These are phyloP conservation scores for Pythium dissotocum DNA, from an alignment of 352 stramenopile genomes.

Conservation along the genomic window DNA sequence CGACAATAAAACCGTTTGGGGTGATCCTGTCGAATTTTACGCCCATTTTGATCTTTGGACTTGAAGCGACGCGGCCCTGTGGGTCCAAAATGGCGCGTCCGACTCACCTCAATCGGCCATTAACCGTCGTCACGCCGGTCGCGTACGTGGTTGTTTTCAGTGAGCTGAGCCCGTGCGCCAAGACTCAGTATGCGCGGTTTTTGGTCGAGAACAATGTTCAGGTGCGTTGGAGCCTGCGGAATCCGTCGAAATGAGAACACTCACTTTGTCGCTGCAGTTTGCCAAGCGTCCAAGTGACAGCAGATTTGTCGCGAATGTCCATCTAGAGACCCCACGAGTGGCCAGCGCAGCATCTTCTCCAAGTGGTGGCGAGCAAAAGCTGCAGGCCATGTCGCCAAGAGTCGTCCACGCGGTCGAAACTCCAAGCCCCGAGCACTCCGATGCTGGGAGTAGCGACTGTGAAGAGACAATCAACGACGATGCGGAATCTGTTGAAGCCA, in stretches of 20 bases:
- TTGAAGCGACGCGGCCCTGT: not conserved
- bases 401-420: not conserved
- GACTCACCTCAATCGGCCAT: not conserved
- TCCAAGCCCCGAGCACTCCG: not conserved
- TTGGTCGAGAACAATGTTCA: conserved; percentile 66
- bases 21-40: not conserved
- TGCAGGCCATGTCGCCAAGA: not conserved
- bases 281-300: conserved; percentile 46
- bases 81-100: not conserved
- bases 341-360: not conserved
- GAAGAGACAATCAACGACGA: not conserved
- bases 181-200: conserved; percentile 70
- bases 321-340: conserved; percentile 25
- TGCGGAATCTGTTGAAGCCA: not conserved
- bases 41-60: not conserved
- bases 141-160: conserved; percentile 59
- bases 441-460: not conserved
- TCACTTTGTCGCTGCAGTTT: conserved; percentile 39
- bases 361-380: not conserved
- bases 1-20: no score
- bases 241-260: not conserved
- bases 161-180: conserved; percentile 57
- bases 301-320: conserved; percentile 59
- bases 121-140: conserved; percentile 8
- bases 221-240: conserved; percentile 25